A percentile compares a stretch with the other conserved stretches of the same genome.
These are phyloP conservation scores for Salix udensis DNA, from an alignment of 345 rosid species.

Conservation along the genomic window DNA sequence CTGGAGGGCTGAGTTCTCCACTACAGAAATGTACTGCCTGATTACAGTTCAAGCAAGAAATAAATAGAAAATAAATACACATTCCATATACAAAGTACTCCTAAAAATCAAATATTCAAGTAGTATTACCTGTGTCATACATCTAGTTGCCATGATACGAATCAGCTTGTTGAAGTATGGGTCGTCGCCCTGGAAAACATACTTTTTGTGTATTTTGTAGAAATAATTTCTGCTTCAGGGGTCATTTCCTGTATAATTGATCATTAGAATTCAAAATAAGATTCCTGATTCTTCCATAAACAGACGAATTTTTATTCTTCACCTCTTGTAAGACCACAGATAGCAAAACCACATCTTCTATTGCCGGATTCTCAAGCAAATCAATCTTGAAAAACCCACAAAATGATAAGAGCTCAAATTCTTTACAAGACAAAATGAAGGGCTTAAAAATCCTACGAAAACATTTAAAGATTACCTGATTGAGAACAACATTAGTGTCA, in stretches of 20 bases:
- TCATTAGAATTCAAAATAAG: slow-evolving; percentile 31
- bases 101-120: slow-evolving; percentile 10
- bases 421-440: background rate
- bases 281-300: slow-evolving; percentile 70
- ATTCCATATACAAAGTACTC: slow-evolving; percentile 3
- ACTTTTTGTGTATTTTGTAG: slow-evolving; percentile 58
- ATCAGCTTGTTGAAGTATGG: slow-evolving; percentile 96
- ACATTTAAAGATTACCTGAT: slow-evolving; percentile 50
- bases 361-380: slow-evolving; percentile 87
- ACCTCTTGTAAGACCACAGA: slow-evolving; percentile 85
- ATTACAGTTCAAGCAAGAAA: slow-evolving; percentile 17
- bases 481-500: slow-evolving; percentile 92
- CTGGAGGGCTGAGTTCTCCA: slow-evolving; percentile 89
- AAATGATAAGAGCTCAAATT: background rate
- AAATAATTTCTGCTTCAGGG: slow-evolving; percentile 80
- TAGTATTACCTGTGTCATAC: slow-evolving; percentile 89
- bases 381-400: slow-evolving; percentile 52
- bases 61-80: slow-evolving; percentile 5
- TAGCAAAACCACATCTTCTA: slow-evolving; percentile 76
- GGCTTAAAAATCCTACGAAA: background rate
- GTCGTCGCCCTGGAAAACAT: slow-evolving; percentile 68
- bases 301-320: slow-evolving; percentile 74
- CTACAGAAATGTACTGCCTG: slow-evolving; percentile 98
- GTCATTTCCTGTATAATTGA: slow-evolving; percentile 70
- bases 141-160: slow-evolving; percentile 92